These are phyloP conservation scores for Tillandsia leiboldiana DNA, from an alignment of 176 grass and related monocot genomes.

Conservation along the genomic window DNA sequence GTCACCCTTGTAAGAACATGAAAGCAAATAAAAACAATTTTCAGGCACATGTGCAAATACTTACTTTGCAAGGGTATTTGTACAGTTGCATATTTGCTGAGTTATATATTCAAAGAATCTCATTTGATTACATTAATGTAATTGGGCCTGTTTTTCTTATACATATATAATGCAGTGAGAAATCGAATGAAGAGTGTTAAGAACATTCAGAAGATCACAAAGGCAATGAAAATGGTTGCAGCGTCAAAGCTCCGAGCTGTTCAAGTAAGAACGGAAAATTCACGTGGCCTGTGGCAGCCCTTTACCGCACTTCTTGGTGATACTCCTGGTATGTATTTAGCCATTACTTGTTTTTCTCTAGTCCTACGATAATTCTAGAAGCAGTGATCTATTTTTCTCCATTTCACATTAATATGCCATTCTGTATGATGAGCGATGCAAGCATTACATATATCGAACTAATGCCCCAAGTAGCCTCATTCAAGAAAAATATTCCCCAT, in stretches of 20 bases:
- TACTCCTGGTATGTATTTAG: slow-evolving; percentile 53
- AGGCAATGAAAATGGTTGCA: slow-evolving; percentile 99
- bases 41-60: too few species aligned
- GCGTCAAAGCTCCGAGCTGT: slow-evolving; percentile 94
- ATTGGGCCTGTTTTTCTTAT: neutral
- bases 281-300: slow-evolving; percentile 85
- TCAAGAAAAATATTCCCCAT: too few species aligned
- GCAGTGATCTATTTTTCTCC: neutral
- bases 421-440: too few species aligned
- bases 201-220: slow-evolving; percentile 98
- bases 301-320: slow-evolving; percentile 93
- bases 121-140: neutral
- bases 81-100: neutral
- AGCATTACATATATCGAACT: too few species aligned
- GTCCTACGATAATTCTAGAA: neutral
- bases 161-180: slow-evolving; percentile 43
- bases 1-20: too few species aligned
- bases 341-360: neutral
- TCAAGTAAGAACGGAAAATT: slow-evolving; percentile 87
- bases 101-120: neutral
- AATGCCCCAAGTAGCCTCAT: too few species aligned
- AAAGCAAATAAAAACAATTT: too few species aligned
- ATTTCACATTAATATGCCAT: neutral
- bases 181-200: slow-evolving; percentile 96
- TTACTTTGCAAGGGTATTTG: neutral